These are phyloP conservation scores for Nitzschia sp. DNA, from an alignment of 108 stramenopile genomes.

Conservation along the genomic window DNA sequence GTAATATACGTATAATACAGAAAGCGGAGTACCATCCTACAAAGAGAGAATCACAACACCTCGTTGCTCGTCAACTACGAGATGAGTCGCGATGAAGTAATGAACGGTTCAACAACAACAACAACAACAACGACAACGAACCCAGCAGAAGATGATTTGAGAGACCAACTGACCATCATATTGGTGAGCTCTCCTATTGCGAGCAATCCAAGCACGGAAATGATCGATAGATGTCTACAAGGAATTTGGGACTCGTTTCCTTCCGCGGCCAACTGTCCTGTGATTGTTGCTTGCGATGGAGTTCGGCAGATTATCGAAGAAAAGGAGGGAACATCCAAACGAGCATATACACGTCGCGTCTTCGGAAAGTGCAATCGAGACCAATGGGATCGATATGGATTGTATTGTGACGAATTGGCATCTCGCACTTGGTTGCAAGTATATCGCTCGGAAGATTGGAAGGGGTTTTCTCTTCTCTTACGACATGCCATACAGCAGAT, in stretches of 20 bases:
- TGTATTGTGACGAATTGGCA: not conserved
- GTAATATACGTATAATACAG: too few species aligned
- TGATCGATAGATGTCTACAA: slow-evolving; percentile 9
- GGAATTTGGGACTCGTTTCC: slow-evolving; percentile 6
- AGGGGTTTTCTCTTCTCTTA: slow-evolving; percentile 7
- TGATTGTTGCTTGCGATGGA: slow-evolving; percentile 13
- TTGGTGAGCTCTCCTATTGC: slow-evolving; percentile 10
- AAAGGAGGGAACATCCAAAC: too few species aligned
- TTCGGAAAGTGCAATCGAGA: slow-evolving; percentile 1
- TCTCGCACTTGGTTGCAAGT: not conserved
- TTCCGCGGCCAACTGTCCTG: not conserved
- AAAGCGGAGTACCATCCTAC: too few species aligned
- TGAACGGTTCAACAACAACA: not conserved
- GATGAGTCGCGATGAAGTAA: not conserved
- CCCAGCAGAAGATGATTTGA: not conserved
- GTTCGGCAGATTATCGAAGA: not conserved
- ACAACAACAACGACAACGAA: not conserved
- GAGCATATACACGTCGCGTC: not conserved
- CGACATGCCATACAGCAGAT: not conserved
- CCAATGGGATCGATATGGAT: not conserved
- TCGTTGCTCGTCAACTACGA: not conserved
- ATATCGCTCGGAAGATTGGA: slow-evolving; percentile 1
- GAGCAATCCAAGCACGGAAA: slow-evolving; percentile 16
- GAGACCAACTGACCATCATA: not conserved
- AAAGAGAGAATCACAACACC: not conserved